Evolutionary conservation across 768 basidiomycete genomes (phyloP).

Genomic region (Mycena vitilis): DNA sequence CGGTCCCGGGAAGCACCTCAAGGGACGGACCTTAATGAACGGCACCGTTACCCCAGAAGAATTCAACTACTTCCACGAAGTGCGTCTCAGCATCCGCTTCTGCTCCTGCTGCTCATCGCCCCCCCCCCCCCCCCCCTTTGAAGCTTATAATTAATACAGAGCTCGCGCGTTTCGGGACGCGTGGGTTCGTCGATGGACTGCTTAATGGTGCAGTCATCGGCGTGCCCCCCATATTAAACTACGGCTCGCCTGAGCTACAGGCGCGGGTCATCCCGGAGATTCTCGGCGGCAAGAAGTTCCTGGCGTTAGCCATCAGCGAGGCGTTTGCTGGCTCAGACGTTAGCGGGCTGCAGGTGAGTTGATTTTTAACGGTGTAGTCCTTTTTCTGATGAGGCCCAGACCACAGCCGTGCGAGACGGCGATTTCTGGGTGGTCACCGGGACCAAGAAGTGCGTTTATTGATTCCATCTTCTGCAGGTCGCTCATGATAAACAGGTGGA

Average conservation of each 20-base stretch:
- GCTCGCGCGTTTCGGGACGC: conserved; percentile 83
- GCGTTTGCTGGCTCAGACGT: conserved; percentile 94
- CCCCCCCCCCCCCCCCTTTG: too few relatives aligned
- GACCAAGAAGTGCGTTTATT: conserved; percentile 81
- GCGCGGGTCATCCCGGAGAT: conserved; percentile 79
- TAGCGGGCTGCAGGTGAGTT: conserved; percentile 67
- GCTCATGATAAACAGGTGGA: conserved; percentile 40
- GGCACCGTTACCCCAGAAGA: conserved; percentile 84
- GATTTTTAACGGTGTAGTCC: too few relatives aligned
- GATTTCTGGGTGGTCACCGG: conserved; percentile 91
- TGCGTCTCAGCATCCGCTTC: conserved; percentile 38
- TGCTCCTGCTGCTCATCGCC: not conserved
- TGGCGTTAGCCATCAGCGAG: conserved; percentile 92
- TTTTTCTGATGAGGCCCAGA: conserved; percentile 47
- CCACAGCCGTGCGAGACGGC: conserved; percentile 86
- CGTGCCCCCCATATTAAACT: conserved; percentile 92
- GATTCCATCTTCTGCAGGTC: not conserved
- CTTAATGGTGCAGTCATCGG: conserved; percentile 87
- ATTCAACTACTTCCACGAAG: conserved; percentile 96
- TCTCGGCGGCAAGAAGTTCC: conserved; percentile 82
- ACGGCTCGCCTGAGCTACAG: conserved; percentile 79
- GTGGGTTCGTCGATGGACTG: conserved; percentile 90
- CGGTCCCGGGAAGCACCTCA: conserved; percentile 89
- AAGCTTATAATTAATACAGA: conserved; percentile 87
- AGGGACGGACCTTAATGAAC: conserved; percentile 80